Percentiles rank a stretch among this genome's conserved stretches.
Conservation (phyloP, 305 asterid species). For the Fraxinus baroniana region DNA sequence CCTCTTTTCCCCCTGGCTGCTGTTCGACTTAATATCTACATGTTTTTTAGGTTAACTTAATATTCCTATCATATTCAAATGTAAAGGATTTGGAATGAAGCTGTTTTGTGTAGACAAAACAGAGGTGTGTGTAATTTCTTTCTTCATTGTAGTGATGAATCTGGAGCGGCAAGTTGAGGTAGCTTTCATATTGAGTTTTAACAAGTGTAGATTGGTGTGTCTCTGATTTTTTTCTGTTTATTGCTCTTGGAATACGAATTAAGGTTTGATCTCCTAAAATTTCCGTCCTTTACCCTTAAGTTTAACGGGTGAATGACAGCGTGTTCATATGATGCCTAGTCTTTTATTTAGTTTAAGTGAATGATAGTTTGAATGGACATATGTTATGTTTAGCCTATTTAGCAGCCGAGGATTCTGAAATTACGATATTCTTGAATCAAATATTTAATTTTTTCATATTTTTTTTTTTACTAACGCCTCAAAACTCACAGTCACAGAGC, state of each 20-base stretch:
- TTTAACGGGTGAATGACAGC: background rate
- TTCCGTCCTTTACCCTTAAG: background rate
- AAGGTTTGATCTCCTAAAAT: background rate
- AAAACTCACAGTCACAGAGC: conserved; percentile 48
- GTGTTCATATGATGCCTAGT: background rate
- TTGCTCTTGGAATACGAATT: background rate
- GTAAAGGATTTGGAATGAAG: background rate
- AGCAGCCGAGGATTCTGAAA: background rate
- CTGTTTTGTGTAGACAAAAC: background rate
- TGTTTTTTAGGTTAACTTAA: background rate
- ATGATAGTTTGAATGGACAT: background rate
- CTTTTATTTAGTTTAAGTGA: background rate
- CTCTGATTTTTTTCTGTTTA: background rate
- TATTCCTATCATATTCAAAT: background rate
- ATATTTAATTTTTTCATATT: background rate
- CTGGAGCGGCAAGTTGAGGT: background rate
- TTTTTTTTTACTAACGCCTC: background rate
- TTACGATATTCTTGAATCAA: background rate
- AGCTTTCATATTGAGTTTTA: background rate
- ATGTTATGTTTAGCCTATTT: background rate
- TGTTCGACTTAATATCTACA: background rate
- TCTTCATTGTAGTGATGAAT: background rate
- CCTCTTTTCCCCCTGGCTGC: background rate
- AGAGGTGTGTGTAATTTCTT: background rate
- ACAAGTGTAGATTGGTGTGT: background rate